Evolutionary conservation across 371 early-diverging fungal species (phyloP).

Genomic region (Haplosporangium sp.): DNA sequence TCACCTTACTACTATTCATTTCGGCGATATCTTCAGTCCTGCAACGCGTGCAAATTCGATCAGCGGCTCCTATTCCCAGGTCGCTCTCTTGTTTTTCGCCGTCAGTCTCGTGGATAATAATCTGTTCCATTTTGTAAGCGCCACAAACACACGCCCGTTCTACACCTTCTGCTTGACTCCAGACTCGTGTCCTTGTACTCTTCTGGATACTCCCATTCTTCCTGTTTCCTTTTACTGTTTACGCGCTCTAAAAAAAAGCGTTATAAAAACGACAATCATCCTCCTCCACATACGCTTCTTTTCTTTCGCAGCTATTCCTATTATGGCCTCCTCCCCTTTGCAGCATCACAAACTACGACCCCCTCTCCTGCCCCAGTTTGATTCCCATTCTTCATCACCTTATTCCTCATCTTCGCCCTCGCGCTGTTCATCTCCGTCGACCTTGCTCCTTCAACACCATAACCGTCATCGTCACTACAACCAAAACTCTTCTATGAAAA

Average conservation of each 20-base stretch:
- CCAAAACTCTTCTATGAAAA: constrained; percentile 8
- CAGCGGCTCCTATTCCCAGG: too few relatives aligned
- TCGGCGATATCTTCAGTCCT: too few relatives aligned
- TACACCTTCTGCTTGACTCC: too few relatives aligned
- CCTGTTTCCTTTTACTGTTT: too few relatives aligned
- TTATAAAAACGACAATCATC: not conserved
- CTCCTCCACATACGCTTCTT: not conserved
- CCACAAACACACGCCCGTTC: too few relatives aligned
- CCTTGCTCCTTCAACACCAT: not conserved
- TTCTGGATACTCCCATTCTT: too few relatives aligned
- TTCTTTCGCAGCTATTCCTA: not conserved
- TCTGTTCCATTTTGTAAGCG: too few relatives aligned
- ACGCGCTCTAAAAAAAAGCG: too few relatives aligned
- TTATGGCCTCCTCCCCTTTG: constrained; percentile 1
- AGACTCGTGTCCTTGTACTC: too few relatives aligned
- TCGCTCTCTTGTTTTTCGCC: too few relatives aligned
- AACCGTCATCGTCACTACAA: not conserved
- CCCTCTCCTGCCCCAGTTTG: constrained; percentile 23
- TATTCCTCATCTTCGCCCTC: not conserved
- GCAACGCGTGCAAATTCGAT: too few relatives aligned
- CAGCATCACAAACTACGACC: not conserved
- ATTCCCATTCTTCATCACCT: constrained; percentile 1
- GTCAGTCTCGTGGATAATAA: too few relatives aligned
- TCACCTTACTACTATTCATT: not conserved
- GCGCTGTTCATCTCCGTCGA: not conserved